Evolutionary conservation across 106 monocot species (phyloP).

Genomic region (Apostasia ramifera): DNA sequence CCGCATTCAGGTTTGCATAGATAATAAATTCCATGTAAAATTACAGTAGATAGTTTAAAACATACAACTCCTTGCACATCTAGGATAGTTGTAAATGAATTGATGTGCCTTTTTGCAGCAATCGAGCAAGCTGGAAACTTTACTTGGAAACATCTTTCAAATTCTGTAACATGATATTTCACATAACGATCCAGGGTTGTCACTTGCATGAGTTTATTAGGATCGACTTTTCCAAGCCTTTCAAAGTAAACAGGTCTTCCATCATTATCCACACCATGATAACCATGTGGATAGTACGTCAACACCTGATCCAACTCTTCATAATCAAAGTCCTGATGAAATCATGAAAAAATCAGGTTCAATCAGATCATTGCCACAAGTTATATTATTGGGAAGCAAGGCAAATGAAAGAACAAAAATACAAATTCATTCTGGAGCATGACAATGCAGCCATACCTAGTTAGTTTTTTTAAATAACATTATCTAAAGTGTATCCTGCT

Average conservation of each 20-base stretch:
- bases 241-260: slow-evolving; percentile 72
- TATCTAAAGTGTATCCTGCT: no score
- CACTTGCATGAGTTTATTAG: slow-evolving; percentile 65
- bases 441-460: no score
- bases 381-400: not conserved
- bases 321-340: slow-evolving; percentile 55
- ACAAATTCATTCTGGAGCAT: no score
- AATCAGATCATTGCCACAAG: not conserved
- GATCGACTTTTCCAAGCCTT: slow-evolving; percentile 59
- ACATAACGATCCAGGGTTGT: slow-evolving; percentile 68
- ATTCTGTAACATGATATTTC: slow-evolving; percentile 61
- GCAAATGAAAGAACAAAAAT: no score
- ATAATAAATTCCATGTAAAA: not conserved
- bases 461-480: no score
- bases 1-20: not conserved
- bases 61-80: slow-evolving; percentile 89
- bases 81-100: slow-evolving; percentile 74
- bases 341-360: not conserved
- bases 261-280: slow-evolving; percentile 75
- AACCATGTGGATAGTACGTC: slow-evolving; percentile 64
- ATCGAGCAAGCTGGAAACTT: slow-evolving; percentile 88
- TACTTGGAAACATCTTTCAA: slow-evolving; percentile 48
- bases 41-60: not conserved
- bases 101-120: slow-evolving; percentile 69
- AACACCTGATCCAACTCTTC: slow-evolving; percentile 44